Base-by-base conservation (phyloP, 257 asterid genomes). In the Scutellaria minor region DNA sequence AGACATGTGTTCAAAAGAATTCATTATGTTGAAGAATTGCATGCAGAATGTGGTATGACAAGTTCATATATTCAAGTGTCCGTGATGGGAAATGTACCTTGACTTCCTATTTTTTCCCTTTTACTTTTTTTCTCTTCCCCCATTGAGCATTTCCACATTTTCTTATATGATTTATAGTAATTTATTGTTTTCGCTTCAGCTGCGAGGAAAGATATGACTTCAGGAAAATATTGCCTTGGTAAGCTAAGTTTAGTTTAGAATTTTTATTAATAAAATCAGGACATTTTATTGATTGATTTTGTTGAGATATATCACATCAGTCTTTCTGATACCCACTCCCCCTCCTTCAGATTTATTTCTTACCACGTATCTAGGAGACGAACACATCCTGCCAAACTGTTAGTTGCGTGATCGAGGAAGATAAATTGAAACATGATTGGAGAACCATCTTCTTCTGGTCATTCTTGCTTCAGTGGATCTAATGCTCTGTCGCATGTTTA, bases 401-500 rank as follows among this genome's bases (percentile, higher is more conserved):
- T 73, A 54, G 68, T 18, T 73, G 76, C 77, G 44, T 24, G 64
- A 71, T 62, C 63, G 66, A 85, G 66, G 61, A 54, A 42, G 66
- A 37, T 62, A 41, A 67, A 75, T 53, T 67, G 41, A 63, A 84
- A 77, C 73, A 91, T 94, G 98, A 59, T 53, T 60, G 85, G 88
- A 70, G 87, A 78, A 80, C 75, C 90, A 82, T 90, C 96, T 61
- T 79, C 90, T 7, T 86, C 97, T 68, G 78, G 77, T 75, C 83
- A 83, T 74, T 79, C 90, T 68, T 68, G 82, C 82, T 81, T 83
- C 59, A 75, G 87, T 77, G 91, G 88, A 84, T 88, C 98, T 78
- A 96, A 85, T 78, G 92, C 95, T 75, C 75, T 94, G 14, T 94
- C 97, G 18, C 98, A 94, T 85, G 93, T 82, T 67, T 87, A 87